These are phyloP conservation scores for Sporothrix dimorphospora DNA, from an alignment of 2,329 filamentous ascomycete genomes.

Conservation along the genomic window DNA sequence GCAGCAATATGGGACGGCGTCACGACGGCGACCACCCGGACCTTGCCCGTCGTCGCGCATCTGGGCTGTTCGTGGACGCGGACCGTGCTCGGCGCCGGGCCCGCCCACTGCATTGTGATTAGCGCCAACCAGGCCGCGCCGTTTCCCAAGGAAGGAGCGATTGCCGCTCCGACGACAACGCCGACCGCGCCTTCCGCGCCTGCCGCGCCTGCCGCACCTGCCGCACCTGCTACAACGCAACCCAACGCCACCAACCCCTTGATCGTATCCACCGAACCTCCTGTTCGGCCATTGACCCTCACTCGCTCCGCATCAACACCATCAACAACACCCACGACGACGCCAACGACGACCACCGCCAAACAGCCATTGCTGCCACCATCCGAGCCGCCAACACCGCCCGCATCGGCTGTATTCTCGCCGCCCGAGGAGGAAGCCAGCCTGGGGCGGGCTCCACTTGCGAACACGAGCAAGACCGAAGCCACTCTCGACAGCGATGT, in stretches of 20 bases:
- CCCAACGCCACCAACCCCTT: not conserved
- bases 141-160: not conserved
- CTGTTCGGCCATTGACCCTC: not conserved
- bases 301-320: not conserved
- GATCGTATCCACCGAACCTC: not conserved
- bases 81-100: constrained; percentile 24
- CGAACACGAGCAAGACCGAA: not conserved
- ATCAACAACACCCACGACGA: not conserved
- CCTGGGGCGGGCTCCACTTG: not conserved
- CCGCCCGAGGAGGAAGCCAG: not conserved
- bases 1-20: constrained; percentile 38
- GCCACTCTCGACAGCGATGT: not conserved
- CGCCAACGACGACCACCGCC: not conserved
- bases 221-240: not conserved
- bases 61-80: constrained; percentile 33
- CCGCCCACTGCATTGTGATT: constrained; percentile 29
- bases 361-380: not conserved
- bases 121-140: constrained; percentile 29
- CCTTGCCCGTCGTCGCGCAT: constrained; percentile 12
- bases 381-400: constrained; percentile 1
- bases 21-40: not conserved
- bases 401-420: constrained; percentile 18
- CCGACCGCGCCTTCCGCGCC: not conserved
- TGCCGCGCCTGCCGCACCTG: not conserved
- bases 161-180: not conserved